phyloP scores from a whole-genome alignment of 768 basidiomycete species.

The Boletus insuetus region DNA sequence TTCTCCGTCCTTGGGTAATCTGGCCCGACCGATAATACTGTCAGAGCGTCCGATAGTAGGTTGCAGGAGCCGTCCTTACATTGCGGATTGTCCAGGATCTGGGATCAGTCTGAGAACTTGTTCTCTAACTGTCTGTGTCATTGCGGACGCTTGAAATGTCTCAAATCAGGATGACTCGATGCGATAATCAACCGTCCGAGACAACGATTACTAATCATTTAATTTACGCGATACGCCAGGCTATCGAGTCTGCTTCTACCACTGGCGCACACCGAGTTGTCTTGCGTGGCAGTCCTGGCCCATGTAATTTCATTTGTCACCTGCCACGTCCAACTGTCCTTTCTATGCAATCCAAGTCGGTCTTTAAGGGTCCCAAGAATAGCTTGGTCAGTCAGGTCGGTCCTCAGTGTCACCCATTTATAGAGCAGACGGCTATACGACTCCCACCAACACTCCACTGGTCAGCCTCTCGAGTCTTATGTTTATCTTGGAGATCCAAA shows the following conservation, averaged over 20 bases:
- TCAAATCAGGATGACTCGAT: too few species aligned
- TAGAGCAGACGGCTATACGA: neutral
- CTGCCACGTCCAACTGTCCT: neutral
- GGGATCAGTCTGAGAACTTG: constrained; percentile 50
- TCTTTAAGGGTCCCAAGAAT: constrained; percentile 2
- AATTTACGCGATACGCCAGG: too few species aligned
- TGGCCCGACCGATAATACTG: constrained; percentile 21
- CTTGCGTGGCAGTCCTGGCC: neutral
- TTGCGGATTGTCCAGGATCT: constrained; percentile 48
- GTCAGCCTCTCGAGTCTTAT: neutral
- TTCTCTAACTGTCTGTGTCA: constrained; percentile 57
- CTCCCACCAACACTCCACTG: neutral
- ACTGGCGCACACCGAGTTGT: neutral
- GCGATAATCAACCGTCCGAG: too few species aligned
- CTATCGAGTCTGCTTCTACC: too few species aligned
- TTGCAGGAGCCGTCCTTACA: constrained; percentile 34
- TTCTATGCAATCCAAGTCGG: neutral
- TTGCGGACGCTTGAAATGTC: constrained; percentile 17
- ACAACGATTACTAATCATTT: too few species aligned
- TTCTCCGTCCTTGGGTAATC: constrained; percentile 81
- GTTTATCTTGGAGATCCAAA: neutral
- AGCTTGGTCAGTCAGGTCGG: neutral
- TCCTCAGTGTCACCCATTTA: neutral
- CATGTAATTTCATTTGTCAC: too few species aligned
- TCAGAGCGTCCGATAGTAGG: neutral